Conservation (phyloP, 2,329 filamentous ascomycete genomes). For the Ceratocystiopsis minuta region DNA sequence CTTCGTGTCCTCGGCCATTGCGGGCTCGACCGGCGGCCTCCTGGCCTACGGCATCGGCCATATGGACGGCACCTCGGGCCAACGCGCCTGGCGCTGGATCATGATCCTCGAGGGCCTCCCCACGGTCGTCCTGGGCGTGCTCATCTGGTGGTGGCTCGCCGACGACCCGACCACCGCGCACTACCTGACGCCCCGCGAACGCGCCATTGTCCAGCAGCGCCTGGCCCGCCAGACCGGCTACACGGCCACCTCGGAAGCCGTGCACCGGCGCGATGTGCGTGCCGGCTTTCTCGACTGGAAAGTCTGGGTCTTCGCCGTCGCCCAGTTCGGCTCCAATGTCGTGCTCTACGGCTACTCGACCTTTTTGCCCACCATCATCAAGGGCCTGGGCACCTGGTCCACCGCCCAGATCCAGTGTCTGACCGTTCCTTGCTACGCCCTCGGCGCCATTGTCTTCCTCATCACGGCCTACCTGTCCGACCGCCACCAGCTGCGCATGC, state of each 20-base stretch:
- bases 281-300: constrained; percentile 59
- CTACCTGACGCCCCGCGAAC: constrained; percentile 34
- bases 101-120: constrained; percentile 37
- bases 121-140: constrained; percentile 34
- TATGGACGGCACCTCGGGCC: constrained; percentile 45
- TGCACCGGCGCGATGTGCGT: constrained; percentile 41
- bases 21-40: constrained; percentile 55
- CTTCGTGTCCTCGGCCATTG: constrained; percentile 49
- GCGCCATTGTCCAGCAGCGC: constrained; percentile 24
- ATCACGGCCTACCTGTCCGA: constrained; percentile 49
- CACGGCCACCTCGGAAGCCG: constrained; percentile 26
- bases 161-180: constrained; percentile 42
- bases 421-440: constrained; percentile 60
- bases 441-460: constrained; percentile 55
- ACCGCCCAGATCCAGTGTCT: constrained; percentile 52
- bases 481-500: constrained; percentile 42
- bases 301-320: constrained; percentile 50
- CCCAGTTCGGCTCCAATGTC: constrained; percentile 55
- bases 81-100: constrained; percentile 57
- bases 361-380: constrained; percentile 64
- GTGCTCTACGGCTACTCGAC: constrained; percentile 63
- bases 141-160: constrained; percentile 38
- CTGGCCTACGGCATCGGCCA: constrained; percentile 50
- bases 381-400: constrained; percentile 45
- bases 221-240: constrained; percentile 25